These are phyloP conservation scores for Suaeda aralocaspica DNA, from an alignment of 148 eudicot genomes.

Conservation along the genomic window DNA sequence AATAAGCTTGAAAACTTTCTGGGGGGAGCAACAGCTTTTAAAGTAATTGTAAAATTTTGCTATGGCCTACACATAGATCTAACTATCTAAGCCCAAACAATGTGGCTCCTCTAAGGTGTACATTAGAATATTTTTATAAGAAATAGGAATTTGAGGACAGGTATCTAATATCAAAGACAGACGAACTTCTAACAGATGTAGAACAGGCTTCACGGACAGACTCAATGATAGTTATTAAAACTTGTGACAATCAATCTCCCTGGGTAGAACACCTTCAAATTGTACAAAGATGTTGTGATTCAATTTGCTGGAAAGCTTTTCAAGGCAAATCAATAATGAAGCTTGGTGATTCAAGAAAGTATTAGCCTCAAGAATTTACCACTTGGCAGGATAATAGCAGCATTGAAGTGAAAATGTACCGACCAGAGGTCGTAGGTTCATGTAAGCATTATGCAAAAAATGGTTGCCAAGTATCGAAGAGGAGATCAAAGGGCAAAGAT, in stretches of 20 bases:
- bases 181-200: constrained; percentile 61
- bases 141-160: constrained; percentile 72
- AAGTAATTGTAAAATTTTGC: constrained; percentile 47
- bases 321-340: constrained; percentile 29
- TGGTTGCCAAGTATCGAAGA: constrained; percentile 52
- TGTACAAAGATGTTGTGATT: constrained; percentile 65
- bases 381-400: constrained; percentile 54
- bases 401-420: constrained; percentile 41
- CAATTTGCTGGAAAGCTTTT: constrained; percentile 55
- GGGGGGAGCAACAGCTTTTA: constrained; percentile 59
- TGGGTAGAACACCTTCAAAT: constrained; percentile 79
- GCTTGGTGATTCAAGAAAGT: constrained; percentile 61
- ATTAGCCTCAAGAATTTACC: constrained; percentile 51
- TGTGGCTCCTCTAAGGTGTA: constrained; percentile 60
- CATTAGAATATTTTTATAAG: constrained; percentile 70
- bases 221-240: constrained; percentile 51
- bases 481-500: constrained; percentile 28
- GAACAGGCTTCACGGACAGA: constrained; percentile 71
- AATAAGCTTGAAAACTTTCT: constrained; percentile 58
- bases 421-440: constrained; percentile 47
- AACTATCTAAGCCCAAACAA: constrained; percentile 46
- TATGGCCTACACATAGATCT: constrained; percentile 53
- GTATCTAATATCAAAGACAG: constrained; percentile 58
- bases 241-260: constrained; percentile 60
- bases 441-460: constrained; percentile 51